Percentiles rank a stretch among this genome's conserved stretches.
Evolutionary conservation across 305 asterid genomes (phyloP).

Genomic region (Solanum aculeatissimum): DNA sequence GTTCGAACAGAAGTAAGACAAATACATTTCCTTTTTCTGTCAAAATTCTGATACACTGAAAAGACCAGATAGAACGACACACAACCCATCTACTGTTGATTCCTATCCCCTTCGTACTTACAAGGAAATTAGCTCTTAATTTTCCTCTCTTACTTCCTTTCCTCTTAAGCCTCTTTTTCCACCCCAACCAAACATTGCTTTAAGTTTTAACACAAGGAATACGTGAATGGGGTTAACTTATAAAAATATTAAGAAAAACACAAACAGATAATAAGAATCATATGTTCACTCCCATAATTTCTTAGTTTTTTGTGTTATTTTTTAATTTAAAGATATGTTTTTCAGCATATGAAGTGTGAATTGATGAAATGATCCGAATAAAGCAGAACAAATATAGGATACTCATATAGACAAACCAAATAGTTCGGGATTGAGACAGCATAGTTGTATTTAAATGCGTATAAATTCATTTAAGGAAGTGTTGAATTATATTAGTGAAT

Average conservation of each 20-base stretch:
- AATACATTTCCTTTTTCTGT: background rate
- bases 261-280: background rate
- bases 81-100: background rate
- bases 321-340: background rate
- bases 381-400: background rate
- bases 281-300: background rate
- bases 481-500: background rate
- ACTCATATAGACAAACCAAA: background rate
- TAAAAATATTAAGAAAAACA: background rate
- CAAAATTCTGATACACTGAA: background rate
- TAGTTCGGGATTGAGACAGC: background rate
- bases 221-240: background rate
- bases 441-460: background rate
- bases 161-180: background rate
- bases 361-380: background rate
- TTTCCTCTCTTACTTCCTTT: background rate
- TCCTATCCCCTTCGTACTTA: background rate
- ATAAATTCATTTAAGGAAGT: background rate
- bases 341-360: background rate
- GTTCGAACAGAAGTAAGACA: background rate
- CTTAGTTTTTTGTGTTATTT: background rate
- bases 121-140: background rate
- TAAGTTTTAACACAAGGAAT: background rate
- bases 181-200: background rate
- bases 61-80: background rate